These are phyloP conservation scores for Septoria petroselini DNA, from an alignment of 2,329 filamentous ascomycete species.

Conservation along the genomic window DNA sequence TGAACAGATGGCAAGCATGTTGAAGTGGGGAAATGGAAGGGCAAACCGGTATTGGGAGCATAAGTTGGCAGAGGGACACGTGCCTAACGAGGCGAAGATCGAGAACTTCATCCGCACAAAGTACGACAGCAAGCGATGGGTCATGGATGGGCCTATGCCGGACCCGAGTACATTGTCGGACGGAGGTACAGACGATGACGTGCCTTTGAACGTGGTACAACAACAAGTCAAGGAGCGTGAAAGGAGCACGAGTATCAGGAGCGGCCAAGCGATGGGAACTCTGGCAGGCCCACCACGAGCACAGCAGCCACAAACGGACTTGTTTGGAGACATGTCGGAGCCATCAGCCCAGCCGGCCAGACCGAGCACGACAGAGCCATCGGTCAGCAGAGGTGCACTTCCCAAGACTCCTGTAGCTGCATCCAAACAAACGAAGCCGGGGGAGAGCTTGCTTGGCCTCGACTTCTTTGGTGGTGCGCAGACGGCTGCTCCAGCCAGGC, in stretches of 20 bases:
- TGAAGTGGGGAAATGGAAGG: conserved; percentile 92
- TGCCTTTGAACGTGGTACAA: conserved; percentile 65
- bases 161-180: conserved; percentile 87
- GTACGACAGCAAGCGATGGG: conserved; percentile 97
- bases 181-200: conserved; percentile 70
- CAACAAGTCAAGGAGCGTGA: conserved; percentile 62
- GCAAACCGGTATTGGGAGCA: conserved; percentile 99
- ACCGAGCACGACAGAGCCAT: conserved; percentile 71
- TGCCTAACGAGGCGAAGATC: conserved; percentile 94
- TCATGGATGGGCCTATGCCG: conserved; percentile 95
- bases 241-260: conserved; percentile 42
- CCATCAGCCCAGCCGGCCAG: conserved; percentile 55
- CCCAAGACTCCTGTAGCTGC: conserved; percentile 37
- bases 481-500: conserved; percentile 66
- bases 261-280: conserved; percentile 25
- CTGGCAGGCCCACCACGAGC: conserved; percentile 20
- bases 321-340: conserved; percentile 72
- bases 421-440: conserved; percentile 63
- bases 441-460: conserved; percentile 82
- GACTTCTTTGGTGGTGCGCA: conserved; percentile 81
- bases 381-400: conserved; percentile 55
- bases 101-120: conserved; percentile 99
- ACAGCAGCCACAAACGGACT: conserved; percentile 60
- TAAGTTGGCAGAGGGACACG: conserved; percentile 84
- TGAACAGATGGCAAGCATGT: conserved; percentile 88